Evolutionary conservation across 2,329 filamentous ascomycete genomes (phyloP).

Genomic region (Pseudogymnoascus sp.): DNA sequence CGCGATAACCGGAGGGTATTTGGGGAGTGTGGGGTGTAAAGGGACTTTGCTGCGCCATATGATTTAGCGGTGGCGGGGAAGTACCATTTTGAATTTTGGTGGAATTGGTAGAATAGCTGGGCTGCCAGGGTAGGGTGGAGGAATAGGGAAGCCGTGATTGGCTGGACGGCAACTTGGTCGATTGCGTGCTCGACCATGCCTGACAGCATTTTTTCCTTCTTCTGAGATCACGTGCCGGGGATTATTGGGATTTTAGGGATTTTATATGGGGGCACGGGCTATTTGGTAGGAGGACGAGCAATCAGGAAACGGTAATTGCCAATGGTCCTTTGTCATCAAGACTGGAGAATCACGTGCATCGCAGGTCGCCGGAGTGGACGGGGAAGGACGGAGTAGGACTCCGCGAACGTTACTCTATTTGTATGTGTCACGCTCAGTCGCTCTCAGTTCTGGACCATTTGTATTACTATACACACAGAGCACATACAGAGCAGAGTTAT

Average conservation of each 20-base stretch:
- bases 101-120: neutral
- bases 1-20: slow-evolving; percentile 8
- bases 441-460: neutral
- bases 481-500: too few species aligned
- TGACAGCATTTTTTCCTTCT: neutral
- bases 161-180: slow-evolving; percentile 1
- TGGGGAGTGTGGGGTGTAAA: neutral
- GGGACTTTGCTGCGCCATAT: neutral
- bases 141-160: neutral
- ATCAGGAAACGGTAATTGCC: neutral
- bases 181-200: slow-evolving; percentile 9
- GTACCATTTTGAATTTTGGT: neutral
- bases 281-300: neutral
- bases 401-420: neutral
- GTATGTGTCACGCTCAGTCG: neutral
- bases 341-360: neutral
- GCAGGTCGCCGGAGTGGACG: neutral
- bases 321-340: neutral
- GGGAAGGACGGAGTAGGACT: neutral
- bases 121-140: slow-evolving; percentile 7
- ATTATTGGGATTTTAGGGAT: neutral
- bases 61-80: neutral
- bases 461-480: neutral
- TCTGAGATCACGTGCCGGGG: neutral
- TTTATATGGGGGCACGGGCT: neutral